A percentile compares a stretch with the other conserved stretches of the same genome.
Conservation (phyloP, 2,329 filamentous ascomycete species). For the Alternaria triticimaculans region DNA sequence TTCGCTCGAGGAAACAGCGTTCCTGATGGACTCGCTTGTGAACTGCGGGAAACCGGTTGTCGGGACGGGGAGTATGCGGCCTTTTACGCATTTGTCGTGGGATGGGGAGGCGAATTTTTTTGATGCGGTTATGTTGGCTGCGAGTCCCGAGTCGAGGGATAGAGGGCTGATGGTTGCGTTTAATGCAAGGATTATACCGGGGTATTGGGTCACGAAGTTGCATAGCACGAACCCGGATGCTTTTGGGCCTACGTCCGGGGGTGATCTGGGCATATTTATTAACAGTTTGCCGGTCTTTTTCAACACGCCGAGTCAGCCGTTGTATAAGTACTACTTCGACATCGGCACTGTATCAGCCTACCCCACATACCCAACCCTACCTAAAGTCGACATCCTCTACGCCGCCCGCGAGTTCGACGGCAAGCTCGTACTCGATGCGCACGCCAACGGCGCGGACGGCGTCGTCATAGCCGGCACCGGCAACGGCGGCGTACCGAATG, state of each 20-base stretch:
- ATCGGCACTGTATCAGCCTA: conserved; percentile 21
- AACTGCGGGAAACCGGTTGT: conserved; percentile 41
- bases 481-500: conserved; percentile 32
- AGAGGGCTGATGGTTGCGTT: conserved; percentile 38
- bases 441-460: conserved; percentile 31
- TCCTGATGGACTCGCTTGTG: conserved; percentile 34
- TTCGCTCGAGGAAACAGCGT: conserved; percentile 38
- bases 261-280: conserved; percentile 35
- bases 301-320: conserved; percentile 31
- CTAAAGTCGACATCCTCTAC: conserved; percentile 41
- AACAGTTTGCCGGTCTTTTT: conserved; percentile 36
- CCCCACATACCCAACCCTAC: conserved; percentile 24
- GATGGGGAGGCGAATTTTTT: conserved; percentile 41
- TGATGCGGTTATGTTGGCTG: conserved; percentile 34
- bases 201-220: conserved; percentile 36
- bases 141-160: conserved; percentile 24
- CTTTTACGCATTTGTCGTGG: conserved; percentile 32
- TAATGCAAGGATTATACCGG: conserved; percentile 36
- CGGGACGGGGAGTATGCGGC: conserved; percentile 33
- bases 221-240: conserved; percentile 36
- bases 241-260: conserved; percentile 29
- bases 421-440: conserved; percentile 29
- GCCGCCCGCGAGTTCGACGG: conserved; percentile 39
- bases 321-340: conserved; percentile 31
- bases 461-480: conserved; percentile 38